Evolutionary conservation across 148 eudicot species (phyloP), one percentile per base, ranked within the genome.

Genomic region (Bassia scoparia): DNA sequence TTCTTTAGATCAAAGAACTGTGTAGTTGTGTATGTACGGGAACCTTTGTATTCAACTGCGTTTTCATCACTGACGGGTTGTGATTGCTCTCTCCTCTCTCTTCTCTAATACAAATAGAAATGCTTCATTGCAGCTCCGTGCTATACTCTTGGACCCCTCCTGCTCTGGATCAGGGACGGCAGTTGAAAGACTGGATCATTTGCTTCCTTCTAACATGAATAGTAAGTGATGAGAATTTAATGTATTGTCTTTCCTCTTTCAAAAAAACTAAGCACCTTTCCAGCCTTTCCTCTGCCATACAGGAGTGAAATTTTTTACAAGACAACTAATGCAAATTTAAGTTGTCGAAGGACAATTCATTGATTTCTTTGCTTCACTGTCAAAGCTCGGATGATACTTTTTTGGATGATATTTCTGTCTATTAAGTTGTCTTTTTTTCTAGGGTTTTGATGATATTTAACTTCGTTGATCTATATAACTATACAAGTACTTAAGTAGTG

Each of bases 91-190:
- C 61, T 50, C 29, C 20, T 49, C 59, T 21, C 16, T 16, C 35
- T 11, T 6, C 49, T 46, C 30, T 31, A 35, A 60, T 35, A 54
- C 49, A n/a, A 35, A 24, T 15, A 44, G 27, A 9, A 26, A 21
- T 49, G 46, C 9, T 49, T 43, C 55, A 12, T 72, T 41, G 29
- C 86, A 96, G 99, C 85, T 92, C 73, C 90, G 81, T 71, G 99
- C 94, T 33, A 88, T 96, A 79, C 93, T 96, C 64, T 83, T 96
- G 71, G 99, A 96, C 83, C 99, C 99, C 66, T 96, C 99, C 68
- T 96, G 99, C 86, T 96, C 99, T 73, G 99, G 99, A 78, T 96
- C 99, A 59, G 99, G 99, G 81, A 96, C 97, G 69, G 84, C 84
- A 77, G 86, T 88, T 68, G 86, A 90, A 15, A 90, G 99, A 87